phyloP scores from a whole-genome alignment of 306 rosid species.

The Adenanthera pavonina region DNA sequence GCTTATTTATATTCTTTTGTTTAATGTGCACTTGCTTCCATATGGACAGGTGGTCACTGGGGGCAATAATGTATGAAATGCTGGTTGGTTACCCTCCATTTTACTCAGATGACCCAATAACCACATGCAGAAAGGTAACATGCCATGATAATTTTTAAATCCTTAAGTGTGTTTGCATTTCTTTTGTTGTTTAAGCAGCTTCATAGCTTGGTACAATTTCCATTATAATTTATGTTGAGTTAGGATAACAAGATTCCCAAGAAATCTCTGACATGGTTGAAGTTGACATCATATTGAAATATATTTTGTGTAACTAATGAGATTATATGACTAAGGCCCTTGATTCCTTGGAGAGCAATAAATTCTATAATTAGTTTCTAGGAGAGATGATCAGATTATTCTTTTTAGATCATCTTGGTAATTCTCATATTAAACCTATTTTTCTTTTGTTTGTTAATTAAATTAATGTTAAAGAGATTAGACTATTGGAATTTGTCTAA shows the following conservation, averaged over 20 bases:
- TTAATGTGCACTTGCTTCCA: slow-evolving; percentile 30
- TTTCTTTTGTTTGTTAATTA: neutral
- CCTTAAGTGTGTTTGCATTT: slow-evolving; percentile 31
- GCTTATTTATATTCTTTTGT: slow-evolving; percentile 24
- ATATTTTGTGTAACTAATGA: neutral
- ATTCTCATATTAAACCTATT: neutral
- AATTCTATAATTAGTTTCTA: neutral
- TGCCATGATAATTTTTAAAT: neutral
- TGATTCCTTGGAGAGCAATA: neutral
- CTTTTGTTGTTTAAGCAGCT: slow-evolving; percentile 31
- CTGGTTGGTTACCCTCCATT: slow-evolving; percentile 98
- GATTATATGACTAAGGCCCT: neutral
- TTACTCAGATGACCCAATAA: slow-evolving; percentile 92
- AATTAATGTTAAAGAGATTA: neutral
- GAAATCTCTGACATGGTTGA: neutral
- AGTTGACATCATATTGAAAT: slow-evolving; percentile 1
- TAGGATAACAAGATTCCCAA: neutral
- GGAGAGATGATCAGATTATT: neutral
- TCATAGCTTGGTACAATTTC: slow-evolving; percentile 24
- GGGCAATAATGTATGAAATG: slow-evolving; percentile 99
- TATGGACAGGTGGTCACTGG: slow-evolving; percentile 91
- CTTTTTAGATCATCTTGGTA: neutral
- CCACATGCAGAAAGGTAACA: slow-evolving; percentile 93
- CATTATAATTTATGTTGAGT: slow-evolving; percentile 2
- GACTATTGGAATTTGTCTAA: slow-evolving; percentile 7